A percentile compares a stretch with the other conserved stretches of the same genome.
Conservation (phyloP, 306 rosid species). For the Pterocarpus macrocarpus region DNA sequence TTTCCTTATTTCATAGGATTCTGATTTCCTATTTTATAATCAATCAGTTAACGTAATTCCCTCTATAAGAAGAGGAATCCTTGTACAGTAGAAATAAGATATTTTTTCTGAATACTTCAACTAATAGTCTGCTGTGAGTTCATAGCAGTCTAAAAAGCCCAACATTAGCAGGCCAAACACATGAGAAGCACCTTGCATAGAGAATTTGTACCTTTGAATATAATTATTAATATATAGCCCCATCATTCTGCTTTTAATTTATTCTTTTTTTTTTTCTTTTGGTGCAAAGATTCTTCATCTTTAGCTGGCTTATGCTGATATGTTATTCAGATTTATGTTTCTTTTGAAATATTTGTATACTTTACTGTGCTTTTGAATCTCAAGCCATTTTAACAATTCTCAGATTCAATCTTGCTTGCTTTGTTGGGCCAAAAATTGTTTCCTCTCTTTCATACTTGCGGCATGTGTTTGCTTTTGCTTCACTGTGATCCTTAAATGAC, state of each 20-base stretch:
- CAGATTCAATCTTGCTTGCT: constrained; percentile 27
- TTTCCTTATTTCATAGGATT: no score
- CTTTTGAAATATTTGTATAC: constrained; percentile 2
- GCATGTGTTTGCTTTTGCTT: constrained; percentile 1
- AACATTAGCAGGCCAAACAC: not conserved
- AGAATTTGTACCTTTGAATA: constrained; percentile 21
- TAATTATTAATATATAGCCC: constrained; percentile 18
- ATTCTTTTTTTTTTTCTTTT: not conserved
- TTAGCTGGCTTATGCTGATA: not conserved
- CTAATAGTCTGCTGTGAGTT: not conserved
- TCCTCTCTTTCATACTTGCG: constrained; percentile 9
- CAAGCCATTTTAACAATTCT: not conserved
- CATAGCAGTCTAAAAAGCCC: not conserved
- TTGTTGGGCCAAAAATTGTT: constrained; percentile 13
- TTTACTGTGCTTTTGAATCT: not conserved
- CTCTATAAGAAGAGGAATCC: no score
- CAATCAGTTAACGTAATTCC: not conserved
- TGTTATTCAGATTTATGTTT: constrained; percentile 31
- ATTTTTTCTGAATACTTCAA: no score
- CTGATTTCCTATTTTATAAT: no score
- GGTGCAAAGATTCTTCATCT: constrained; percentile 8
- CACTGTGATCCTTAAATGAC: not conserved
- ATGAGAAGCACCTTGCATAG: constrained; percentile 8
- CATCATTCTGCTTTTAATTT: constrained; percentile 5
- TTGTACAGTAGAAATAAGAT: no score